phyloP scores from a whole-genome alignment of 352 stramenopile genomes.

The Salisapilia sapeloensis region DNA sequence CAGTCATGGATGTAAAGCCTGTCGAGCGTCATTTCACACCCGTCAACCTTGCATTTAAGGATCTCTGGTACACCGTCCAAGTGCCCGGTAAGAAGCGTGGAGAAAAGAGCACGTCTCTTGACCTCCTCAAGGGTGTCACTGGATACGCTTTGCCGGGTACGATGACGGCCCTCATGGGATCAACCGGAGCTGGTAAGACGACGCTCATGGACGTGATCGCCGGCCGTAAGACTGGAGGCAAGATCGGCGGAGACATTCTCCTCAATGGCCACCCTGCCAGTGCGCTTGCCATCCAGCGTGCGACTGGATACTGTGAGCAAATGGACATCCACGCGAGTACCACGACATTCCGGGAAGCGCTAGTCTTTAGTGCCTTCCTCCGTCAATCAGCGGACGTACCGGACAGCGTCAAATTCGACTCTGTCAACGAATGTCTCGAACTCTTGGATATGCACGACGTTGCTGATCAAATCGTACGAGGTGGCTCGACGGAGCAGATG shows the following conservation, averaged over 20 bases:
- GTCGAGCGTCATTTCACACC: conserved; percentile 9
- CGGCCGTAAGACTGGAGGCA: conserved; percentile 46
- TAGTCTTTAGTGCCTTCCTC: conserved; percentile 76
- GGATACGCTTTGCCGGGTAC: conserved; percentile 21
- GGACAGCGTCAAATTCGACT: conserved; percentile 23
- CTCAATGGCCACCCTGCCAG: conserved; percentile 32
- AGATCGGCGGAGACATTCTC: conserved; percentile 47
- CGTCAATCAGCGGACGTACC: conserved; percentile 20
- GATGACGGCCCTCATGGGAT: conserved; percentile 81
- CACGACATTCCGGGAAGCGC: conserved; percentile 75
- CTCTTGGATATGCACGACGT: conserved; percentile 34
- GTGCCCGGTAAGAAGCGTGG: conserved; percentile 9
- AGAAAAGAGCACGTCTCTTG: conserved; percentile 11
- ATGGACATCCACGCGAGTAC: conserved; percentile 81
- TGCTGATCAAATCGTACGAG: conserved; percentile 40
- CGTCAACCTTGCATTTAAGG: conserved; percentile 12
- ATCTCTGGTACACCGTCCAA: conserved; percentile 15
- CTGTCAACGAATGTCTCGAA: conserved; percentile 35
- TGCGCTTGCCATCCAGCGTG: conserved; percentile 31
- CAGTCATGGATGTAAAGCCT: conserved; percentile 1
- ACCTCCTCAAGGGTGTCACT: conserved; percentile 38
- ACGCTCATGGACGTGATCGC: conserved; percentile 88
- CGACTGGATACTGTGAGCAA: conserved; percentile 50
- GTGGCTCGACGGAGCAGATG: conserved; percentile 33
- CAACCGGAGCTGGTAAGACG: conserved; percentile 48